Base-by-base conservation (phyloP, 2,329 filamentous ascomycete species). In the Diaporthe capsici region DNA sequence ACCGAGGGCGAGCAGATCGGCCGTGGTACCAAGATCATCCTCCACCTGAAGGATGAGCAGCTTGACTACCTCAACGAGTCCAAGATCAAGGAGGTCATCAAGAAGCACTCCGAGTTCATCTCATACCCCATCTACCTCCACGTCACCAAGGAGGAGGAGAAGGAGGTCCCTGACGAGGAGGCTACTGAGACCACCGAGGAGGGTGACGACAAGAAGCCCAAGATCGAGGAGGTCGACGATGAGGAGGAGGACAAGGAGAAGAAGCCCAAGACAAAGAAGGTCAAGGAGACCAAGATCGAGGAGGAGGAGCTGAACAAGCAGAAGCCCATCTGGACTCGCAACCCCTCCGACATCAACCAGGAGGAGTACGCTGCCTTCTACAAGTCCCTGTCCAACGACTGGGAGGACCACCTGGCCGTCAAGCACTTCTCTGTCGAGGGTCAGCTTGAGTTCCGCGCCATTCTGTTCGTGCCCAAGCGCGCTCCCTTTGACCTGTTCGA, bases 21-120 rank as follows among this genome's bases (percentile, higher is more conserved):
- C 85, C 96, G 97, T 83, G 97, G 97, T 86, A 97, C 95, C 87
- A 96, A 98, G 93, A 97, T 99, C 86, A 93, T 98, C 87, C 95
- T 99, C 78, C 95, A 98, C 91, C 91, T 99, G 84, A 99, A 99
- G 94, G 97, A 99, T 82, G 97, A 99, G 92, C 97, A 99, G 92
- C 91, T 90, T 80, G 97, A 98, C 87, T 99, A 98, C 93, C 91
- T 98, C 81, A 97, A 98, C 88, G 97, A 99, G 94, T 91, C 91
- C 91, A 97, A 96, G 92, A 94, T 99, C 91, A 99, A 99, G 94
- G 97, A 99, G 92, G 96, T 99, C 80, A 96, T 99, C 91, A 98
- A 98, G 95, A 99, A 99, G 95, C 97, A 99, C 94, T 98, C 97
- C 85, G 97, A 99, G 91, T 99, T 99, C 92, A 99, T 99, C 91